phyloP scores from a whole-genome alignment of 148 eudicot genomes.

The Amaranthus cruentus region DNA sequence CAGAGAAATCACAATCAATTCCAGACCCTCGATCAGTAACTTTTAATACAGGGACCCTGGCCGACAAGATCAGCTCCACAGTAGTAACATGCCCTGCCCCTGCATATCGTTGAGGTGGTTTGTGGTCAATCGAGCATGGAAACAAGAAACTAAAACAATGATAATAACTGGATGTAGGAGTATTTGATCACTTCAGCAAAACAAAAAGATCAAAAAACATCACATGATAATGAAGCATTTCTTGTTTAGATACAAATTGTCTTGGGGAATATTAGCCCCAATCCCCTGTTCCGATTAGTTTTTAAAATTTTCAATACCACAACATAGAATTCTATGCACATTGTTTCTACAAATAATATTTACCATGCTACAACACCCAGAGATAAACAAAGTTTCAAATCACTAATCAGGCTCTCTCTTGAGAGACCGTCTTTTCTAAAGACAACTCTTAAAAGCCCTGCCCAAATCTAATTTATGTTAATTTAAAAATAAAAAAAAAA shows the following conservation, averaged over 20 bases:
- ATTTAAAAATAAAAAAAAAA: too few relatives aligned
- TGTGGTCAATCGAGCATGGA: not conserved
- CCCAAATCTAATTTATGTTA: too few relatives aligned
- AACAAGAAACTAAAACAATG: not conserved
- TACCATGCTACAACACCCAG: not conserved
- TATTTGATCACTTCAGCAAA: not conserved
- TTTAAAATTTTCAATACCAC: not conserved
- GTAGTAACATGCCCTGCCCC: conserved; percentile 54
- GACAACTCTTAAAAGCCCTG: too few relatives aligned
- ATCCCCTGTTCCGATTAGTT: not conserved
- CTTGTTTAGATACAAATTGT: not conserved
- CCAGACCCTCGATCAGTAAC: conserved; percentile 77
- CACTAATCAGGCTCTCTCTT: too few relatives aligned
- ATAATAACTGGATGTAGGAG: not conserved
- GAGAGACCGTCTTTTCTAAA: too few relatives aligned
- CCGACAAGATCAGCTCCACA: conserved; percentile 55
- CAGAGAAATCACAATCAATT: conserved; percentile 89
- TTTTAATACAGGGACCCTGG: conserved; percentile 87
- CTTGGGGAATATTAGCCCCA: not conserved
- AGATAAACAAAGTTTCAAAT: not conserved
- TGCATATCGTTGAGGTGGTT: conserved; percentile 20
- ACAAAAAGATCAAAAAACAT: not conserved
- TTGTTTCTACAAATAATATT: not conserved
- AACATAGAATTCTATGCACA: not conserved
- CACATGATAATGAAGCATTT: not conserved